These are phyloP conservation scores for Davidsoniella neocaledoniae DNA, from an alignment of 2,329 filamentous ascomycete species.

Conservation along the genomic window DNA sequence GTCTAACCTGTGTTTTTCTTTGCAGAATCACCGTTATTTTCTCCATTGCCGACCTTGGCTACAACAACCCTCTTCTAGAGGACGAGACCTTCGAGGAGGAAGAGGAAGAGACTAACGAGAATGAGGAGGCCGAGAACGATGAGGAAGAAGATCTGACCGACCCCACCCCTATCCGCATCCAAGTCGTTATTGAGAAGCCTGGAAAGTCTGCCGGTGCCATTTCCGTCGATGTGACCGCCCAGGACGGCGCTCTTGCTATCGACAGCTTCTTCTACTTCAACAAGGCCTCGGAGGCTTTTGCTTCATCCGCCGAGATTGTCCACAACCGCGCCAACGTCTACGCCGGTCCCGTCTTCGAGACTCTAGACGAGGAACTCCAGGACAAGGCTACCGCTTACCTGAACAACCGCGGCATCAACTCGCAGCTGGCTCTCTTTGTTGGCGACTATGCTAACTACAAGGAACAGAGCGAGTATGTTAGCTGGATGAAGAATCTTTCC, in stretches of 20 bases:
- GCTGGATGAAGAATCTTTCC: conserved; percentile 81
- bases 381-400: conserved; percentile 82
- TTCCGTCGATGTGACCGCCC: conserved; percentile 69
- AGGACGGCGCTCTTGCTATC: conserved; percentile 73
- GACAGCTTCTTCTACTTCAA: conserved; percentile 83
- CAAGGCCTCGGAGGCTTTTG: conserved; percentile 60
- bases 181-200: conserved; percentile 77
- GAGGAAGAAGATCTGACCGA: conserved; percentile 31
- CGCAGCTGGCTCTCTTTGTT: conserved; percentile 72
- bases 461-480: conserved; percentile 93
- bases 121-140: conserved; percentile 37
- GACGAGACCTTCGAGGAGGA: conserved; percentile 38
- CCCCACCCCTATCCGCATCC: conserved; percentile 58
- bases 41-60: conserved; percentile 67
- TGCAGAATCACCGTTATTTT: conserved; percentile 57
- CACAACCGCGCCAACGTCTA: conserved; percentile 67
- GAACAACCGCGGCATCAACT: conserved; percentile 83
- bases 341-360: conserved; percentile 80
- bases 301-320: conserved; percentile 56
- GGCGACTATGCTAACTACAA: conserved; percentile 96
- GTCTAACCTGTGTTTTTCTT: conserved; percentile 8
- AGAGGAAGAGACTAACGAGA: conserved; percentile 28
- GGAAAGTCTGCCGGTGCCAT: conserved; percentile 56
- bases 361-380: conserved; percentile 91
- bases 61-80: conserved; percentile 41